Base-by-base conservation (phyloP, 805 yeast genomes). In the Saccharomyces kudriavzevii region DNA sequence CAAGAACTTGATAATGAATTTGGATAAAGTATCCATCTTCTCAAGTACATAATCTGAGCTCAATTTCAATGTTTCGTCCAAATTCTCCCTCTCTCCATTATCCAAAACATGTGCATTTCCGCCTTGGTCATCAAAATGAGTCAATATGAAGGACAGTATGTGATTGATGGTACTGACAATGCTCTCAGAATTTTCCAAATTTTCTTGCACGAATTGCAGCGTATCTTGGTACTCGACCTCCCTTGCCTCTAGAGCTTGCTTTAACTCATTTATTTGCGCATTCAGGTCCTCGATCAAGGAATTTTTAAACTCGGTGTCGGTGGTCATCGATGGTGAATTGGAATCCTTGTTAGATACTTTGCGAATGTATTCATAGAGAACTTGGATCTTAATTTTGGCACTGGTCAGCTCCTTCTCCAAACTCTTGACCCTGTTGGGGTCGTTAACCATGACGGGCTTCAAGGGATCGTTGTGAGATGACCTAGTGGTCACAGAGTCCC, bases 331-430 rank as follows among this genome's bases (percentile, higher is more conserved):
- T 11, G 48, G 29, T 8, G 22, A 10, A 22, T 20, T 26, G 14
- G 20, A 29, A n/a, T 26, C 47, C 11, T 35, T 35, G 17, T 20
- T 17, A 5, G 27, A 55, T 11, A 65, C 51, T n/a, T 58, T 63
- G 14, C 56, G 56, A 10, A 67, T 54, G 26, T 67, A 49, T 52
- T 73, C 76, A 29, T 69, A 64, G 9, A 73, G 53, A 0, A 74
- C 61, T 25, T 65, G 58, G 3, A 69, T 64, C 51, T 67, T 73
- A 24, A 70, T 65, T 54, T 73, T 76, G 40, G 76, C 70, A 11
- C 70, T 68, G 10, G 77, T 77, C 13, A 80, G 56, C 49, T 77
- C 76, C 48, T 66, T 65, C 50, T 72, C 65, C 48, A 79, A 55
- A n/a, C 66, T 65, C 51, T 73, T 35, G 43, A 35, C 43, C 17